Base-by-base conservation (phyloP, 1,139 yeast species). In the Yamadazyma siamensis region DNA sequence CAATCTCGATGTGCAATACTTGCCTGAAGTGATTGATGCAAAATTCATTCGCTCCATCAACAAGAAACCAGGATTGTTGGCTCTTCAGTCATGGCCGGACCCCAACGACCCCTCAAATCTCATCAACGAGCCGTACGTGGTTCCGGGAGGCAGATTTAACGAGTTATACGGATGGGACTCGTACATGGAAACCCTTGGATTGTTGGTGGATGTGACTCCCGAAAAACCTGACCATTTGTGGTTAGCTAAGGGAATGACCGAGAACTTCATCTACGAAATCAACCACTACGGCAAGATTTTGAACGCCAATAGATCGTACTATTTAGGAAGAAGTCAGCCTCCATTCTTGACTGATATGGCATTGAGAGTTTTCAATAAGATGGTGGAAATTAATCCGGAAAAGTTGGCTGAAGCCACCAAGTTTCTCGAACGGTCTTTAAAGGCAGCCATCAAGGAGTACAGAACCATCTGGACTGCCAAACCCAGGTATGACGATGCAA, bases 91-190 rank as follows among this genome's bases (percentile, higher is more conserved):
- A 65, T 61, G 61, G 33, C 66, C 60, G 13, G 71, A 67, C 39
- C 67, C 71, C n/a, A 47, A 61, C 15, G 71, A 77, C 41, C 77
- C 80, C 2, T 31, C 34, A 1, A 67, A 72, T 13, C 55, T 85
- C 29, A 63, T 73, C 25, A 86, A 87, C 19, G 80, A 76, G 49
- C 96, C 96, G 0, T 91, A 89, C 54, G 85, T 87, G 14, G 98
- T 91, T 8, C 98, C 98, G 1, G 98, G 98, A 11, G 98, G 98
- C 13, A 67, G 98, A 40, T 91, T 91, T 58, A 94, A 94, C 57
- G 98, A 91, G 58, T 71, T 88, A 34, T 91, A 91, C 50, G 98
- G 98, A 6, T 91, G 98, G 98, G 98, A 91, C 56, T 87, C 96
- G 2, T 91, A 91, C 53, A 84, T 94, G 82, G 91, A 84, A 52